Base-by-base conservation (phyloP, 495 filamentous ascomycete genomes). In the Neurospora sp. region DNA sequence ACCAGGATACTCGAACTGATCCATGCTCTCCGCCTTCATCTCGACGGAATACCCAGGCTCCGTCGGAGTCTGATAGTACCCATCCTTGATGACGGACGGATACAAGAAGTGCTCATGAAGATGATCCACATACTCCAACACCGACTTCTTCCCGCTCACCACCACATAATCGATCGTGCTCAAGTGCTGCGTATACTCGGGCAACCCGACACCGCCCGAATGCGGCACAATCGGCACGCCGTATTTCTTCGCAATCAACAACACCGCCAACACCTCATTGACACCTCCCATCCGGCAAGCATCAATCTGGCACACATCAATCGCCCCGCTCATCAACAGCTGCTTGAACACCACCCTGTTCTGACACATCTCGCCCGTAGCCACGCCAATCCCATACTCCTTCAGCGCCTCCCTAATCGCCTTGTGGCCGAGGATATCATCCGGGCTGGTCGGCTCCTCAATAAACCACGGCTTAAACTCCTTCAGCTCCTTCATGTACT, bases 301-400 rank as follows among this genome's bases (percentile, higher is more conserved):
- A 75, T 98, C 94, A 74, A 95, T 90, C 82, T 98, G 94, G 77
- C 93, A 93, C 9, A 97, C 88, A 75, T 95, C 94, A 78, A 98
- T 90, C 59, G 94, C 92, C 71, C 91, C 89, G 40, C 88, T 82
- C 76, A 90, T 88, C 31, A 97, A 85, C 68, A 97, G 86, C 83
- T 97, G 94, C 87, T 97, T 97, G 87, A 97, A 97, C 72, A 97
- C 87, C 10, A 97, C 92, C 9, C 94, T 88, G 84, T 97, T 97
- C 85, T 97, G 94, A 84, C 93, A 96, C 94, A 97, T 97, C 84
- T 97, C 94, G 70, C 94, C 94, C 0, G 94, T 97, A 18, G 94
- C 94, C 27, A 97, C 94, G 65, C 92, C 92, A 76, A 97, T 91
- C 72, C 89, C 89, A 79, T 90, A 81, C 1, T 91, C 91, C 37